These are phyloP conservation scores for Chlorella sp. DNA, from an alignment of 139 green algal species.

Conservation along the genomic window DNA sequence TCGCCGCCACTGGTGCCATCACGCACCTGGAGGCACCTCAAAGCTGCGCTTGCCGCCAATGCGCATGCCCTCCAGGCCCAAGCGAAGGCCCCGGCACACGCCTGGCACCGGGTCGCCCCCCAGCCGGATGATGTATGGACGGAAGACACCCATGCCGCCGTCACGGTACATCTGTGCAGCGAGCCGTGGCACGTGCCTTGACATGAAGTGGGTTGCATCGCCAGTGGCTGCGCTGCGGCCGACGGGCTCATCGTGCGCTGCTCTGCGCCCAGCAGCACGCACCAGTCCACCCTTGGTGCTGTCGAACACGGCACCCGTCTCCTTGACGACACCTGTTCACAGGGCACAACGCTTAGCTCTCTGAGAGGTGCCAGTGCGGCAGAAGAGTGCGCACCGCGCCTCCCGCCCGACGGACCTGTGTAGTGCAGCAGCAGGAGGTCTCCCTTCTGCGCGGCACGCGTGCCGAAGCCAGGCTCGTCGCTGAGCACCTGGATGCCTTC, in stretches of 20 bases:
- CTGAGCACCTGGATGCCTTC: neutral
- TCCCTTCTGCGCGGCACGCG: neutral
- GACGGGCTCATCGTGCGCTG: too few species aligned
- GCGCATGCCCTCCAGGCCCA: constrained; percentile 26
- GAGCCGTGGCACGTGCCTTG: neutral
- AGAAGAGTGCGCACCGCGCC: too few species aligned
- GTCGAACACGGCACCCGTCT: neutral
- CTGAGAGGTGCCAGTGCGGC: too few species aligned
- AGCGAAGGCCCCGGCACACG: constrained; percentile 9
- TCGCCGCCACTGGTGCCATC: neutral
- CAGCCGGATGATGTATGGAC: constrained; percentile 24
- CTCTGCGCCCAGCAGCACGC: too few species aligned
- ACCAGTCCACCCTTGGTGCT: neutral
- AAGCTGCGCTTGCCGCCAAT: constrained; percentile 35
- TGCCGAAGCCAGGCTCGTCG: neutral
- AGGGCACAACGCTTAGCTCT: too few species aligned
- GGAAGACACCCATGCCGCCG: constrained; percentile 31
- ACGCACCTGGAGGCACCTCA: constrained; percentile 20
- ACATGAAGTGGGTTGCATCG: too few species aligned
- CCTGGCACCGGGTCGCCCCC: constrained; percentile 32
- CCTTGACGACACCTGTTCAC: too few species aligned
- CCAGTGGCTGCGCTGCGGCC: too few species aligned
- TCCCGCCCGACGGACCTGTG: neutral
- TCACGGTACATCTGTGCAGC: constrained; percentile 35
- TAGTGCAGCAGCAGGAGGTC: neutral